These are phyloP conservation scores for Dendrostoma leiphaemia DNA, from an alignment of 2,329 filamentous ascomycete genomes.

Conservation along the genomic window DNA sequence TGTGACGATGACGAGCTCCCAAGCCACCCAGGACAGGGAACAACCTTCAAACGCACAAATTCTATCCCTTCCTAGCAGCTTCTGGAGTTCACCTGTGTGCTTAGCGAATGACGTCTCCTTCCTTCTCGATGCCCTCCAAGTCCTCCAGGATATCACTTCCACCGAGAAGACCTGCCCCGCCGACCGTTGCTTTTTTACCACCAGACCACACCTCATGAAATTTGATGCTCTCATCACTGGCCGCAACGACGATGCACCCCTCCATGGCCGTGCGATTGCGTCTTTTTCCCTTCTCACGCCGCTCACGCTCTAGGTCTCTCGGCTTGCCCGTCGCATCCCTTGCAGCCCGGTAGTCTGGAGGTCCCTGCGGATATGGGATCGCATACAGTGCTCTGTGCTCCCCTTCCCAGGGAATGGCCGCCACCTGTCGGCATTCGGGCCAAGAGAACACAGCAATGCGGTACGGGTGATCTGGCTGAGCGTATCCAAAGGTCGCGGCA, in stretches of 20 bases:
- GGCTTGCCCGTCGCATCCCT: constrained; percentile 41
- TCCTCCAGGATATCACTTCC: constrained; percentile 84
- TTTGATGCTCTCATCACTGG: constrained; percentile 88
- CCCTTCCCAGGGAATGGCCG: constrained; percentile 79
- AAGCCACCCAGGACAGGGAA: neutral
- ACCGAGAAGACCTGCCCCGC: constrained; percentile 63
- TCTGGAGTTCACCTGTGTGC: constrained; percentile 25
- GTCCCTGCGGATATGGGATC: constrained; percentile 71
- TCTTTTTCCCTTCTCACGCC: constrained; percentile 40
- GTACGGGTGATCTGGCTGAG: constrained; percentile 83
- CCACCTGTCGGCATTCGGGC: constrained; percentile 85
- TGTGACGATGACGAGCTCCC: constrained; percentile 31
- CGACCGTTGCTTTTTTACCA: constrained; percentile 50
- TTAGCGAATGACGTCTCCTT: constrained; percentile 69
- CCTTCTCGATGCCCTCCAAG: constrained; percentile 75
- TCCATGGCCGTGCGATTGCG: constrained; percentile 57
- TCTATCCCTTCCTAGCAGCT: too few species aligned
- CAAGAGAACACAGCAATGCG: constrained; percentile 92
- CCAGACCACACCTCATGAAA: constrained; percentile 94
- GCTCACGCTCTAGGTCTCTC: neutral
- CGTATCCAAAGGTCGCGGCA: constrained; percentile 89
- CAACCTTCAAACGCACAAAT: neutral
- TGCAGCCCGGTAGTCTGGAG: constrained; percentile 33
- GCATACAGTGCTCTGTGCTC: constrained; percentile 81
- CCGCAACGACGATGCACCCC: constrained; percentile 86